Evolutionary conservation across 768 basidiomycete genomes (phyloP), one percentile per base, ranked within the genome.

Genomic region (Lactarius hengduanensis): DNA sequence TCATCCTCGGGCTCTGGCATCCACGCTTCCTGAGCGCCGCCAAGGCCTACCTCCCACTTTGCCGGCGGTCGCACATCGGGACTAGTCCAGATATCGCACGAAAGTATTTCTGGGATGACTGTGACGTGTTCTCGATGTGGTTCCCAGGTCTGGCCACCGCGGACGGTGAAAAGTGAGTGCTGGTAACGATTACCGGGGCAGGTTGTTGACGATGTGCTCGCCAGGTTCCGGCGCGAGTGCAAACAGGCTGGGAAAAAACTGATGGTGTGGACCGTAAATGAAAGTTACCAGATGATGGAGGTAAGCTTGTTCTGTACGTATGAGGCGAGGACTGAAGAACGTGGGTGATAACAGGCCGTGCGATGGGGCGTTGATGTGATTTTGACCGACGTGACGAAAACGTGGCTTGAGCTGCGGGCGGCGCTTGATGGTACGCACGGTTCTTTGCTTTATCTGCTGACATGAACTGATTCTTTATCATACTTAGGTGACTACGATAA

Each of bases 251-350:
- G 90, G 22, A 97, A 97, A 83, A 82, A 83, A 70, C 71, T 98
- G 63, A 89, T 96, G 84, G 93, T 94, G 3, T 98, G 96, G 97
- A 99, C 97, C 0, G 96, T 98, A 32, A 99, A 99, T 73, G 83
- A 88, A 56, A 87, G 87, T 11, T 86, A 86, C 62, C 87, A 94
- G 73, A 94, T 94, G 92, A 90, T 92, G 83, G 92, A 94, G 86
- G 91, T 88, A 34, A 53, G 85, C 76, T 6, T 30, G 32, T 26
- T 50, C 43, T 22, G 53, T 50, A 59, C 63, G 43, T 54, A 26
- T n/a, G 53, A 43, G 8, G 11, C 18, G 55, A 50, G 58, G 32
- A 13, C 45, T 66, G 71, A 69, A 61, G 84, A 85, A 45, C 58
- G 34, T 59, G 50, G 50, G 50, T 5, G 22, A 15, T 62, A 18